phyloP scores from a whole-genome alignment of 495 filamentous ascomycete genomes.

The Penicillium herquei region DNA sequence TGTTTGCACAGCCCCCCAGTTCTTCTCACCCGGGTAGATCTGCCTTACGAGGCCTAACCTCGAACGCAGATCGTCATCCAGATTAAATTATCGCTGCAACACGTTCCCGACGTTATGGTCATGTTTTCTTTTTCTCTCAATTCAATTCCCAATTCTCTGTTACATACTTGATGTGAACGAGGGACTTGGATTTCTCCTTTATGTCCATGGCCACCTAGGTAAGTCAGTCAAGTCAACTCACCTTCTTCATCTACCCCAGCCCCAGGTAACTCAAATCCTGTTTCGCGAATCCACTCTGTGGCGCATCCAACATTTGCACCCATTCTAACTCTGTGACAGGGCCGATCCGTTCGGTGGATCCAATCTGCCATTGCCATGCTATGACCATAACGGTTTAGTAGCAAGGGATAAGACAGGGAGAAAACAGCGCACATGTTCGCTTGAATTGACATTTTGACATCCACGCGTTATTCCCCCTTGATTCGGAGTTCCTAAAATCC shows the following conservation, averaged over 20 bases:
- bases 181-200: too few relatives aligned
- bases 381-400: constrained; percentile 12
- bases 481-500: neutral
- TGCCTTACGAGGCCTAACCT: neutral
- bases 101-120: neutral
- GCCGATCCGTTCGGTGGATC: constrained; percentile 17
- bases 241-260: too few relatives aligned
- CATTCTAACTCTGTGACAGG: constrained; percentile 14
- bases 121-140: neutral
- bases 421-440: neutral
- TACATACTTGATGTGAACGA: too few relatives aligned
- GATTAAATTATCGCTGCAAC: neutral
- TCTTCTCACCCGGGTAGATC: constrained; percentile 9
- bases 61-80: neutral
- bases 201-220: too few relatives aligned
- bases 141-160: too few relatives aligned
- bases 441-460: constrained; percentile 16
- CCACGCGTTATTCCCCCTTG: constrained; percentile 13
- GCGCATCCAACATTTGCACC: constrained; percentile 4
- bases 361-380: constrained; percentile 1
- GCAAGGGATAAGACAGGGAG: constrained; percentile 16
- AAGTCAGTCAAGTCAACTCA: too few relatives aligned
- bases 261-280: too few relatives aligned
- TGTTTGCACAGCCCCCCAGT: constrained; percentile 30
- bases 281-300: neutral